phyloP scores from a whole-genome alignment of 2,329 filamentous ascomycete genomes.

The Hymenoscyphus fraxineus region DNA sequence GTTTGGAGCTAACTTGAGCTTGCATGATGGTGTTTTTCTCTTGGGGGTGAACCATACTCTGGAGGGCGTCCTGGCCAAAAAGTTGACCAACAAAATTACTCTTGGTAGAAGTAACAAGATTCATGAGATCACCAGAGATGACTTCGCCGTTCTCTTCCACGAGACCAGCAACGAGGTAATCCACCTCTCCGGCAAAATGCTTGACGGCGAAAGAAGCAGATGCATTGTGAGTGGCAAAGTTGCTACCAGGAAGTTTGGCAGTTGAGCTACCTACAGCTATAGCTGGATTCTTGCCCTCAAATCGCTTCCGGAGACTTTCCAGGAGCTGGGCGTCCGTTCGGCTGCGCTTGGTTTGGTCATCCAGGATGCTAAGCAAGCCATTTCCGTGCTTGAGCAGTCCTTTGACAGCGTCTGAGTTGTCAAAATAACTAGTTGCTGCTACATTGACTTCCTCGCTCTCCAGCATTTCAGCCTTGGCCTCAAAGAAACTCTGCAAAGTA shows the following conservation, averaged over 20 bases:
- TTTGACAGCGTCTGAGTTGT: conserved; percentile 92
- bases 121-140: conserved; percentile 93
- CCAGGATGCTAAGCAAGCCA: conserved; percentile 86
- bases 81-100: conserved; percentile 85
- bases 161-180: conserved; percentile 82
- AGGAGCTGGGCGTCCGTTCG: conserved; percentile 86
- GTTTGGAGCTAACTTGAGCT: conserved; percentile 93
- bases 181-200: conserved; percentile 94
- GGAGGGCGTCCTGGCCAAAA: conserved; percentile 92
- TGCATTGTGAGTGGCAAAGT: conserved; percentile 80
- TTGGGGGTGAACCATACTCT: conserved; percentile 88
- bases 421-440: conserved; percentile 91
- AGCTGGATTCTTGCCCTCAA: conserved; percentile 89
- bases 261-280: conserved; percentile 75
- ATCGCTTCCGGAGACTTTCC: conserved; percentile 86
- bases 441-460: conserved; percentile 92
- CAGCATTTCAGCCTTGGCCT: conserved; percentile 85
- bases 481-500: conserved; percentile 92
- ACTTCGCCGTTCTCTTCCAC: conserved; percentile 95
- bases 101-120: conserved; percentile 82
- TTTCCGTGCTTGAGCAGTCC: conserved; percentile 90
- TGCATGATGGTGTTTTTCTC: conserved; percentile 91
- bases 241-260: conserved; percentile 77
- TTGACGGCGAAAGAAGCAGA: conserved; percentile 82
- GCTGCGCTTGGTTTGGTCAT: conserved; percentile 89